Conservation (phyloP, 139 green algal species). For the Picochlorum sp. region DNA sequence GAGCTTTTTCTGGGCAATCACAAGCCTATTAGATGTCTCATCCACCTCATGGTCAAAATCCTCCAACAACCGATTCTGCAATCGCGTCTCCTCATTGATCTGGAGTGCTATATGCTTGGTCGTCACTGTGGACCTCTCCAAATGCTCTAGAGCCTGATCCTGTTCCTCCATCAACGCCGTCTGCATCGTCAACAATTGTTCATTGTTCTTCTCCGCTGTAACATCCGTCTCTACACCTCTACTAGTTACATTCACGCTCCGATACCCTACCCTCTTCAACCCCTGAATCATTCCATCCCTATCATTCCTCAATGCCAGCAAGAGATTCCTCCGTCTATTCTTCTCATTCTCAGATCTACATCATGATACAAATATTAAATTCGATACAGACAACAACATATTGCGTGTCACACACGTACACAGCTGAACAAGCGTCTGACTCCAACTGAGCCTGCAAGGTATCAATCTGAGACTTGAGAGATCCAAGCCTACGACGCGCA, state of each 20-base stretch:
- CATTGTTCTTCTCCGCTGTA: conserved; percentile 56
- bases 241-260: not conserved
- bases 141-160: conserved; percentile 59
- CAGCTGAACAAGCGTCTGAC: conserved; percentile 18
- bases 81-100: conserved; percentile 79
- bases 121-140: conserved; percentile 61
- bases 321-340: conserved; percentile 65
- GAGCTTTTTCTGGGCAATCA: conserved; percentile 46
- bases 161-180: conserved; percentile 62
- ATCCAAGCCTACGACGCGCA: conserved; percentile 71
- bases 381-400: not conserved
- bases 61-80: conserved; percentile 78
- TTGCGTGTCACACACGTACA: conserved; percentile 41
- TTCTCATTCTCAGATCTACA: conserved; percentile 71
- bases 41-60: conserved; percentile 78
- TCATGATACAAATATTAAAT: not conserved
- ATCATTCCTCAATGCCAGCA: conserved; percentile 50
- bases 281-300: conserved; percentile 68
- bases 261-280: conserved; percentile 44
- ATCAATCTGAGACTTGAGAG: conserved; percentile 55
- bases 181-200: conserved; percentile 61
- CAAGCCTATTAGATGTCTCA: conserved; percentile 51
- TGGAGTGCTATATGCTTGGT: conserved; percentile 81
- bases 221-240: conserved; percentile 43
- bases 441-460: conserved; percentile 54